These are phyloP conservation scores for Amniculicola lignicola DNA, from an alignment of 495 filamentous ascomycete species.

Conservation along the genomic window DNA sequence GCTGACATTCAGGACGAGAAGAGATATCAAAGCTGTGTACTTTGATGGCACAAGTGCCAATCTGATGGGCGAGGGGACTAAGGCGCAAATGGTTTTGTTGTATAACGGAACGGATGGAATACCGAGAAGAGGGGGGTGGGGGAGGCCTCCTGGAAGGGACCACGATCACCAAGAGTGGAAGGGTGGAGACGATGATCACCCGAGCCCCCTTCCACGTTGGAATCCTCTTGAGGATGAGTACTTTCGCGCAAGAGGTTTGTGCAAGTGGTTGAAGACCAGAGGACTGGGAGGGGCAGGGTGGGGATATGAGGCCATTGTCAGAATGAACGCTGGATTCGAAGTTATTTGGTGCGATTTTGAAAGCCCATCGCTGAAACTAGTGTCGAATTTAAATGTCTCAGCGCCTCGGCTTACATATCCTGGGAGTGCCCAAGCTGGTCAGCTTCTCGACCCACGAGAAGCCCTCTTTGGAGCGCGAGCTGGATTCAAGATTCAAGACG, in stretches of 20 bases:
- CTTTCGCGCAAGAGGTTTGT: slow-evolving; percentile 42
- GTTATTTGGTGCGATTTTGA: slow-evolving; percentile 48
- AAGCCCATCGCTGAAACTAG: slow-evolving; percentile 36
- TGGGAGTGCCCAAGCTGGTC: not conserved
- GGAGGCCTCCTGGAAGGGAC: slow-evolving; percentile 11
- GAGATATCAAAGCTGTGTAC: slow-evolving; percentile 41
- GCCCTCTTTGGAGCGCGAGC: not conserved
- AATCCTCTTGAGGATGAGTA: slow-evolving; percentile 43
- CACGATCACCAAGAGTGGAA: not conserved
- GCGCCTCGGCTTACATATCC: slow-evolving; percentile 37
- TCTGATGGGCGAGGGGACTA: slow-evolving; percentile 40
- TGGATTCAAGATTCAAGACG: not conserved
- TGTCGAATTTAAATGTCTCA: slow-evolving; percentile 45
- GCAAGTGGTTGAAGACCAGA: slow-evolving; percentile 37
- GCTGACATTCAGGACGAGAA: slow-evolving; percentile 45
- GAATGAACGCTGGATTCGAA: slow-evolving; percentile 51
- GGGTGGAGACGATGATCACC: not conserved
- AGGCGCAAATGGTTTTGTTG: slow-evolving; percentile 47
- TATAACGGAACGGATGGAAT: slow-evolving; percentile 42
- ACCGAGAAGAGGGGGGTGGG: slow-evolving; percentile 13
- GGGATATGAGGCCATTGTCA: slow-evolving; percentile 48
- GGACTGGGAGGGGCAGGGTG: slow-evolving; percentile 36
- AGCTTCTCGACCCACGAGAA: not conserved
- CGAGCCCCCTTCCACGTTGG: slow-evolving; percentile 12
- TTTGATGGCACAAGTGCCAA: slow-evolving; percentile 48